Percentiles rank a stretch among this genome's conserved stretches.
phyloP scores from a whole-genome alignment of 495 filamentous ascomycete genomes.

The Aspergillus baeticus region DNA sequence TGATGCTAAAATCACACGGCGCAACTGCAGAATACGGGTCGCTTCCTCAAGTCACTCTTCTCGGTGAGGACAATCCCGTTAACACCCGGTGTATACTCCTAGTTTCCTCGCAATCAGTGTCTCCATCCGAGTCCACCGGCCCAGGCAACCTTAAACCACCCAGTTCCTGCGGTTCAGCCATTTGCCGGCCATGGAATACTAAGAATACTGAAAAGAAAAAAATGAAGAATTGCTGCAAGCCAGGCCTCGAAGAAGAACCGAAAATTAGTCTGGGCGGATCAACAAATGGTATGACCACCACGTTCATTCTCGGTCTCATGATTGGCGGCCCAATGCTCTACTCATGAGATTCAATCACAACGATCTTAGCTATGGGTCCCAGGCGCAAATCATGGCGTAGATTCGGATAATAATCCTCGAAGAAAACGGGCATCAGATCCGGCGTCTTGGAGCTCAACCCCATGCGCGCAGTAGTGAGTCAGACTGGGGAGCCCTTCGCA shows the following conservation, averaged over 20 bases:
- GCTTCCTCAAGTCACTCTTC: neutral
- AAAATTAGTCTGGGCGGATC: conserved; percentile 7
- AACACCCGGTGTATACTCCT: conserved; percentile 2
- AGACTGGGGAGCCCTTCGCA: neutral
- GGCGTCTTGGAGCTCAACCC: neutral
- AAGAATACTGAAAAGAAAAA: neutral
- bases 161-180: neutral
- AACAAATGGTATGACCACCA: conserved; percentile 1
- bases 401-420: conserved; percentile 5
- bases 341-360: neutral
- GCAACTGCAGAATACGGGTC: neutral
- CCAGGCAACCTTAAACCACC: conserved; percentile 10
- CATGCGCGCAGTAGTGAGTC: neutral
- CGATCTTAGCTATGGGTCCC: neutral
- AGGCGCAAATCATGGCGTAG: conserved; percentile 2
- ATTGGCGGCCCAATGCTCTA: conserved; percentile 6
- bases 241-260: neutral
- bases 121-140: conserved; percentile 1
- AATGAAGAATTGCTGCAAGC: conserved; percentile 6
- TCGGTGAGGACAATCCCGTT: conserved; percentile 8
- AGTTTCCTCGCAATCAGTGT: neutral
- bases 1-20: conserved; percentile 4
- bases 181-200: neutral
- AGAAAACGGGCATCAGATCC: neutral
- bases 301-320: neutral